Conservation (phyloP, 2,329 filamentous ascomycete genomes). For the Clarireedia sp. region DNA sequence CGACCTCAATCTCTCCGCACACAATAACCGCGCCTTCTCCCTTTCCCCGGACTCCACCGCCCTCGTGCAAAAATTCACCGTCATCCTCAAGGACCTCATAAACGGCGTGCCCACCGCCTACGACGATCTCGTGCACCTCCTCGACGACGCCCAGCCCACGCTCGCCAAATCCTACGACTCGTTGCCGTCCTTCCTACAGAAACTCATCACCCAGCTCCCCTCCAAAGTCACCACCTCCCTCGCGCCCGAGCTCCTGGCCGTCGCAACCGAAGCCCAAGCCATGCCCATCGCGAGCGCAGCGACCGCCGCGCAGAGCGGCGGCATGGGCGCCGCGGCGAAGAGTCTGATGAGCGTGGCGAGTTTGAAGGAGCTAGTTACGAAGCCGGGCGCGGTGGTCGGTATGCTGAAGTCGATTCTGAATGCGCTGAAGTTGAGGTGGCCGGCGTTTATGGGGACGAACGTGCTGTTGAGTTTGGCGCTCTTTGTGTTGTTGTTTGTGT, state of each 20-base stretch:
- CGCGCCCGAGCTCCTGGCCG: slow-evolving; percentile 75
- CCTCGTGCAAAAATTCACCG: slow-evolving; percentile 74
- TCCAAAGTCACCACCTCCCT: slow-evolving; percentile 69
- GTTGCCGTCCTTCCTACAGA: slow-evolving; percentile 73
- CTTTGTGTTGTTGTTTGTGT: slow-evolving; percentile 76
- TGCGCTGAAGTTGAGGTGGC: slow-evolving; percentile 79
- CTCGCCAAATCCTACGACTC: slow-evolving; percentile 53
- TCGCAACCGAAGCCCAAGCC: slow-evolving; percentile 62
- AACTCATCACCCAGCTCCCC: slow-evolving; percentile 76
- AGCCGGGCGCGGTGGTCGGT: slow-evolving; percentile 76
- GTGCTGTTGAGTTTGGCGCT: slow-evolving; percentile 83
- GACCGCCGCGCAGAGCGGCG: slow-evolving; percentile 16
- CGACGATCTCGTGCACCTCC: slow-evolving; percentile 64
- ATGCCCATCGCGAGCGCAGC: slow-evolving; percentile 13
- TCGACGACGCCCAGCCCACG: slow-evolving; percentile 54
- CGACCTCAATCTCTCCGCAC: slow-evolving; percentile 71
- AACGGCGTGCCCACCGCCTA: slow-evolving; percentile 92
- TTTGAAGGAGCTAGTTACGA: slow-evolving; percentile 71
- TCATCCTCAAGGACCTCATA: slow-evolving; percentile 84
- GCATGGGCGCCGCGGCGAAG: slow-evolving; percentile 50
- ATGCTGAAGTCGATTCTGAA: slow-evolving; percentile 88
- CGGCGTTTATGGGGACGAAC: slow-evolving; percentile 84
- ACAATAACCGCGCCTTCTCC: slow-evolving; percentile 79
- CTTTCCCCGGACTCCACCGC: slow-evolving; percentile 78
- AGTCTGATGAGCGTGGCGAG: slow-evolving; percentile 58